A percentile compares a stretch with the other conserved stretches of the same genome.
Conservation (phyloP, 108 stramenopile species). For the Discostella pseudostelligera region DNA sequence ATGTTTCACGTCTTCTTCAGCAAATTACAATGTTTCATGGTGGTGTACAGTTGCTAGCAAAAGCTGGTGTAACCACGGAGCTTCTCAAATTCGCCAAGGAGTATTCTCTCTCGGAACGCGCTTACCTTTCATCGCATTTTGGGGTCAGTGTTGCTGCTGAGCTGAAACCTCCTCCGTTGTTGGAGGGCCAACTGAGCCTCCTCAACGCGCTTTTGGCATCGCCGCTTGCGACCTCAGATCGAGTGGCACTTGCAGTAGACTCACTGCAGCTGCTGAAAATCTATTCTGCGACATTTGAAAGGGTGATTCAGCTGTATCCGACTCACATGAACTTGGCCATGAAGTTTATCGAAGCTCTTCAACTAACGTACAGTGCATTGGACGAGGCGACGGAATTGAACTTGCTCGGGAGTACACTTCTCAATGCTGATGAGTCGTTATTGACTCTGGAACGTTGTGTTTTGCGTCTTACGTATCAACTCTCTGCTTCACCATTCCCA, state of each 20-base stretch:
- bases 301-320: conserved; percentile 23
- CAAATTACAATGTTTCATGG: conserved; percentile 42
- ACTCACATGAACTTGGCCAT: conserved; percentile 5
- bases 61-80: conserved; percentile 43
- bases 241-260: conserved; percentile 18
- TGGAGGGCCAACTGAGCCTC: conserved; percentile 30
- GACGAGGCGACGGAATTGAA: conserved; percentile 6
- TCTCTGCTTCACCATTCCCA: conserved; percentile 35
- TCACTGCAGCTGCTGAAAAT: conserved; percentile 17
- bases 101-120: conserved; percentile 40
- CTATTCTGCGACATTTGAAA: conserved; percentile 16
- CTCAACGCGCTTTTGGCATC: conserved; percentile 28
- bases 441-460: conserved; percentile 24
- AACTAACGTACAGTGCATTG: conserved; percentile 26
- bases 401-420: conserved; percentile 5
- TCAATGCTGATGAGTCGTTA: conserved; percentile 9
- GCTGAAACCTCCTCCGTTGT: conserved; percentile 19
- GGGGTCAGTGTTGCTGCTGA: conserved; percentile 18
- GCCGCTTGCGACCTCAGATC: conserved; percentile 13
- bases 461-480: conserved; percentile 23
- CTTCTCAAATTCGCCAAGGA: conserved; percentile 44
- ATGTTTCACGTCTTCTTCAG: conserved; percentile 51
- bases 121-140: conserved; percentile 28
- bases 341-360: conserved; percentile 22
- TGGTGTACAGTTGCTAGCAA: conserved; percentile 50